Conservation (phyloP, 495 filamentous ascomycete genomes). For the Trichoderma virens region DNA sequence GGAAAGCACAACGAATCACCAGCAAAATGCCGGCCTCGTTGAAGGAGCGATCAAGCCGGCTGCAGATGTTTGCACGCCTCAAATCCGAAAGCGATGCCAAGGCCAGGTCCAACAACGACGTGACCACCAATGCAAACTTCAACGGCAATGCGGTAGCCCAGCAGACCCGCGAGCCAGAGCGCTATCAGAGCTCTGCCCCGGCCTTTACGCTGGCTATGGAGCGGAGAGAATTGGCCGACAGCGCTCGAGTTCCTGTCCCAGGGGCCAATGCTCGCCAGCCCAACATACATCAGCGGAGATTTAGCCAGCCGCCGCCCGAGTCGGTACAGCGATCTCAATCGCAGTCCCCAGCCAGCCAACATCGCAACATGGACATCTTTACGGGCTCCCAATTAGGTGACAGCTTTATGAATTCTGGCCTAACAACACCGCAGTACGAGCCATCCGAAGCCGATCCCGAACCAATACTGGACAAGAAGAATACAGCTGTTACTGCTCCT, state of each 20-base stretch:
- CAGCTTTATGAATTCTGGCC: constrained; percentile 9
- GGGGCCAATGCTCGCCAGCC: neutral
- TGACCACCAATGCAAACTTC: neutral
- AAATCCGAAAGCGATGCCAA: neutral
- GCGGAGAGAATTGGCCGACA: neutral
- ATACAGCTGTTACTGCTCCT: neutral
- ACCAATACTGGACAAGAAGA: neutral
- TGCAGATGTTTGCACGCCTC: constrained; percentile 5
- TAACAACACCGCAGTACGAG: constrained; percentile 3
- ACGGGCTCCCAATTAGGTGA: constrained; percentile 7
- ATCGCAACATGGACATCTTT: constrained; percentile 6
- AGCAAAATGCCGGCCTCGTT: neutral
- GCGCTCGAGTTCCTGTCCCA: constrained; percentile 2
- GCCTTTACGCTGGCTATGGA: neutral
- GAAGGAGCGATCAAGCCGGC: constrained; percentile 6
- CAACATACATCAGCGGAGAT: neutral
- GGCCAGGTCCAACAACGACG: neutral
- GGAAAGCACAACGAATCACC: neutral
- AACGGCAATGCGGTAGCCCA: neutral
- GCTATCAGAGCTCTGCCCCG: constrained; percentile 5
- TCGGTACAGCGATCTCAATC: neutral
- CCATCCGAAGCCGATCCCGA: neutral
- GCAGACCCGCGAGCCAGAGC: neutral
- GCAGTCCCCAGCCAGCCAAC: neutral
- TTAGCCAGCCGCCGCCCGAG: constrained; percentile 1